These are phyloP conservation scores for Nannizziopsis barbatae DNA, from an alignment of 2,329 filamentous ascomycete genomes.

Conservation along the genomic window DNA sequence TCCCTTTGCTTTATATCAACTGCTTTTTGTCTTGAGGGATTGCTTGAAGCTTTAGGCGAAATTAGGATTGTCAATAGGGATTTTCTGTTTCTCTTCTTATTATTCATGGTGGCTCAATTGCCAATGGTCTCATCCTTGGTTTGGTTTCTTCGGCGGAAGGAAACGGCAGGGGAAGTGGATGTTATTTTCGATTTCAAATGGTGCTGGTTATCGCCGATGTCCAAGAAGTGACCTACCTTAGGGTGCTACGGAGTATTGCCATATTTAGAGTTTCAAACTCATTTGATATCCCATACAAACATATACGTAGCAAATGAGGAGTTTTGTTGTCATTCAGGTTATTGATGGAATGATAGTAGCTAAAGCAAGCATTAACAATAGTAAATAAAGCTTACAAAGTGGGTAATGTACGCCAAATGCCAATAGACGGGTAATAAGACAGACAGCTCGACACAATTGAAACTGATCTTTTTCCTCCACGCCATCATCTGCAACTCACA, in stretches of 20 bases:
- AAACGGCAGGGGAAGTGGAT: too few relatives aligned
- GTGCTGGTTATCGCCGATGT: conserved; percentile 7
- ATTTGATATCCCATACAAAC: background rate
- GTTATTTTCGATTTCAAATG: background rate
- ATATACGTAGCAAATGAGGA: background rate
- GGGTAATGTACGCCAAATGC: conserved; percentile 1
- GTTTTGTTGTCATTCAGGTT: too few relatives aligned
- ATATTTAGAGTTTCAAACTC: background rate
- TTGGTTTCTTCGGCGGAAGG: background rate
- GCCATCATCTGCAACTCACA: conserved; percentile 31
- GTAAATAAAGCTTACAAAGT: background rate
- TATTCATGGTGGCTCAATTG: conserved; percentile 13
- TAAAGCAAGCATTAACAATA: too few relatives aligned
- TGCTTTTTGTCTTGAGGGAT: background rate
- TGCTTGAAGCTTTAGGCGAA: background rate
- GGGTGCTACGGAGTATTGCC: background rate
- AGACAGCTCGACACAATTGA: background rate
- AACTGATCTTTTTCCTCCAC: background rate
- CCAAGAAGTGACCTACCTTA: background rate
- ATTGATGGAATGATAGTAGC: too few relatives aligned
- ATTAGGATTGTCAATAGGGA: conserved; percentile 3
- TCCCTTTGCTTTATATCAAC: background rate
- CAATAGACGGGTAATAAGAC: background rate
- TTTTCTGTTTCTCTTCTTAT: conserved; percentile 16
- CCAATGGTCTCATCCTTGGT: conserved; percentile 7